A percentile compares a stretch with the other conserved stretches of the same genome.
Conservation (phyloP, 2,329 filamentous ascomycete genomes). For the Epichloe brachyelytri region DNA sequence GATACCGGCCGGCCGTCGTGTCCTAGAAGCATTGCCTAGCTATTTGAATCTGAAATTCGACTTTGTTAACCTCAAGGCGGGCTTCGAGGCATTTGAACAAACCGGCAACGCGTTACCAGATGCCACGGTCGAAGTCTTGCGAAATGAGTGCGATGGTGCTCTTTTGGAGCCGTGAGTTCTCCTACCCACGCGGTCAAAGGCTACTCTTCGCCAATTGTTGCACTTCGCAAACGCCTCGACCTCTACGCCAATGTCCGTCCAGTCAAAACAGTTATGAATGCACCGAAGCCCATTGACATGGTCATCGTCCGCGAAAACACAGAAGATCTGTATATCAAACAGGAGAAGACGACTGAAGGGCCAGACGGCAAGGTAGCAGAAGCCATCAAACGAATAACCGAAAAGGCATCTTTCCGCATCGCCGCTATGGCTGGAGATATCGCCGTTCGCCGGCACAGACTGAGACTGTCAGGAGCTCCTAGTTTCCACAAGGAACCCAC, state of each 20-base stretch:
- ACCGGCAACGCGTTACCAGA: slow-evolving; percentile 83
- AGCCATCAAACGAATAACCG: slow-evolving; percentile 93
- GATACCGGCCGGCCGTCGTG: slow-evolving; percentile 81
- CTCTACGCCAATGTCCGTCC: slow-evolving; percentile 96
- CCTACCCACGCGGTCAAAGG: slow-evolving; percentile 81
- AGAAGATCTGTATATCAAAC: slow-evolving; percentile 95
- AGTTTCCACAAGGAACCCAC: slow-evolving; percentile 57
- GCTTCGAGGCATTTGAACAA: slow-evolving; percentile 85
- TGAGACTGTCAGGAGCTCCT: slow-evolving; percentile 45
- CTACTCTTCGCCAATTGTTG: slow-evolving; percentile 94
- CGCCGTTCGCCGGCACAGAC: slow-evolving; percentile 71
- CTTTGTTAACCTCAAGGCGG: slow-evolving; percentile 85
- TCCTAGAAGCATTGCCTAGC: slow-evolving; percentile 86
- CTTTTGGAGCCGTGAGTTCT: slow-evolving; percentile 89
- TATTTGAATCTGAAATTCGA: slow-evolving; percentile 88
- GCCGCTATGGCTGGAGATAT: slow-evolving; percentile 91
- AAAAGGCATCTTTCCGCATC: slow-evolving; percentile 74
- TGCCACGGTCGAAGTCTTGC: slow-evolving; percentile 77
- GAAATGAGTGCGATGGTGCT: slow-evolving; percentile 85
- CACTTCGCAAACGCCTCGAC: slow-evolving; percentile 85
- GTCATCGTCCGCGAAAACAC: slow-evolving; percentile 99
- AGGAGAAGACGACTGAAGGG: slow-evolving; percentile 72
- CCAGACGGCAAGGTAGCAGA: slow-evolving; percentile 78
- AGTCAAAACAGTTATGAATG: slow-evolving; percentile 68
- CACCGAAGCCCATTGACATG: slow-evolving; percentile 67